A percentile compares a stretch with the other conserved stretches of the same genome.
Evolutionary conservation across 2,329 filamentous ascomycete species (phyloP).

Genomic region (Rugonectria rugulosa): DNA sequence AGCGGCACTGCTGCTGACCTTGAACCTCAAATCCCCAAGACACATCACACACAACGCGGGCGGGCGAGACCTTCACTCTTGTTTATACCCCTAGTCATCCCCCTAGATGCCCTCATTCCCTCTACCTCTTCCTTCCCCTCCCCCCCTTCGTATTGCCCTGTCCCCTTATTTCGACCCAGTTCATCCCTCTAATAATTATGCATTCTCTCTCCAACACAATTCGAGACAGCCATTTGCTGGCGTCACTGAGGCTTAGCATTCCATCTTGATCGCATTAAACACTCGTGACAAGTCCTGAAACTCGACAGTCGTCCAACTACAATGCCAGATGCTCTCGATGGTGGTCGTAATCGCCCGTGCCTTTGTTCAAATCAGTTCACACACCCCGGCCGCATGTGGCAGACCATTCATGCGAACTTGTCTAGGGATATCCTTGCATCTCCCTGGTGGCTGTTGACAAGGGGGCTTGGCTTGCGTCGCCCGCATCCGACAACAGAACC

Average conservation of each 20-base stretch:
- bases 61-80: not conserved
- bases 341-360: slow-evolving; percentile 1
- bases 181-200: slow-evolving; percentile 16
- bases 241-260: slow-evolving; percentile 15
- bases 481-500: too few relatives aligned
- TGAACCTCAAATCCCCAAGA: not conserved
- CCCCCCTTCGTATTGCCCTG: slow-evolving; percentile 3
- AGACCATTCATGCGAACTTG: slow-evolving; percentile 19
- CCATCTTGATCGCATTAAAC: not conserved
- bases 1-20: not conserved
- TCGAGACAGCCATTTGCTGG: slow-evolving; percentile 16
- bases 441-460: not conserved
- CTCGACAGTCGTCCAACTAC: slow-evolving; percentile 5
- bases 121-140: too few relatives aligned
- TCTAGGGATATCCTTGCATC: slow-evolving; percentile 13
- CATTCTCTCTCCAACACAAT: slow-evolving; percentile 15
- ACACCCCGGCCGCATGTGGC: slow-evolving; percentile 9
- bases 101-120: slow-evolving; percentile 11
- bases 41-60: not conserved
- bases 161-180: not conserved
- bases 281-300: slow-evolving; percentile 17
- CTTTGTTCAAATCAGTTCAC: slow-evolving; percentile 10
- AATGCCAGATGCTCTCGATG: slow-evolving; percentile 3
- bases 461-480: not conserved
- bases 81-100: slow-evolving; percentile 17